Evolutionary conservation across 257 asterid genomes (phyloP).

Genomic region (Plantago elongata): DNA sequence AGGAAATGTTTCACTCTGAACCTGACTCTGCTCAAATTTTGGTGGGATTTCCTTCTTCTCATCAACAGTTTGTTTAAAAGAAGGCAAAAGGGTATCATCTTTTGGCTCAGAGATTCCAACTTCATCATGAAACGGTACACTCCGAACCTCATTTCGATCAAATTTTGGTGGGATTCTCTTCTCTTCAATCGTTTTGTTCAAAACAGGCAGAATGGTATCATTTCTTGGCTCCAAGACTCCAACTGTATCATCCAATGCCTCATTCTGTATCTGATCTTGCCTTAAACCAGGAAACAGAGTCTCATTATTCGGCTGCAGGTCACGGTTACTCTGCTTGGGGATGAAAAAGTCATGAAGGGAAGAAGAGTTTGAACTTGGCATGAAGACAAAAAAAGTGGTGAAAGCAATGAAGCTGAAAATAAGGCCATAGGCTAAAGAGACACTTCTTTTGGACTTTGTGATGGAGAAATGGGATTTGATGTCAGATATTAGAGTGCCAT

Average conservation of each 20-base stretch:
- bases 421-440: slow-evolving; percentile 37
- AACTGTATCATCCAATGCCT: slow-evolving; percentile 8
- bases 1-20: not conserved
- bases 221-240: slow-evolving; percentile 23
- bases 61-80: too few species aligned
- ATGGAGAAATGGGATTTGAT: too few species aligned
- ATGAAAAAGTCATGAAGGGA: slow-evolving; percentile 15
- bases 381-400: slow-evolving; percentile 67
- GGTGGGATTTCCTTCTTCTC: too few species aligned
- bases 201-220: slow-evolving; percentile 16
- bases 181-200: slow-evolving; percentile 16
- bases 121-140: slow-evolving; percentile 7
- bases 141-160: slow-evolving; percentile 21
- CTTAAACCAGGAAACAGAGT: slow-evolving; percentile 18
- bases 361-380: slow-evolving; percentile 62
- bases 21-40: too few species aligned
- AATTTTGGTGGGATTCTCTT: slow-evolving; percentile 10
- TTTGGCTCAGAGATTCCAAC: slow-evolving; percentile 22
- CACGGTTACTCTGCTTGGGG: not conserved
- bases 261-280: not conserved
- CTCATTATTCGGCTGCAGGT: slow-evolving; percentile 19
- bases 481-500: too few species aligned
- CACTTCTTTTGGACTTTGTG: too few species aligned
- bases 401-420: slow-evolving; percentile 55
- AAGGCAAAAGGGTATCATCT: too few species aligned